These are phyloP conservation scores for Triticum turgidum DNA, from an alignment of 176 grass and related monocot species.

Conservation along the genomic window DNA sequence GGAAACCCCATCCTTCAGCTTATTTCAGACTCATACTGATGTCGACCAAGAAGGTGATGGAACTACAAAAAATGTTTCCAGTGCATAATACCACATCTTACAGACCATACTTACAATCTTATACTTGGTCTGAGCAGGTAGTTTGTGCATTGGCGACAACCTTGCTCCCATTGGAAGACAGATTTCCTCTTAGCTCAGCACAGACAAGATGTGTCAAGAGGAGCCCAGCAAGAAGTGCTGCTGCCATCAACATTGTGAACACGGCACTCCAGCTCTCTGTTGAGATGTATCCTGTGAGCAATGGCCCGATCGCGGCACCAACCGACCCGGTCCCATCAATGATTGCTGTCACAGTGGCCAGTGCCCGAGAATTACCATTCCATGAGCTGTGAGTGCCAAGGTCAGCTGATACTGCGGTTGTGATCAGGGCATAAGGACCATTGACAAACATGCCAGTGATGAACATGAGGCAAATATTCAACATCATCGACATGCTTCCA, in stretches of 20 bases:
- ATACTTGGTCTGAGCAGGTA: constrained; percentile 45
- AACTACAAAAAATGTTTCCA: constrained; percentile 36
- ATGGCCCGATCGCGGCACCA: constrained; percentile 69
- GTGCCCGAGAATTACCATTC: constrained; percentile 65
- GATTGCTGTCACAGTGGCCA: constrained; percentile 84
- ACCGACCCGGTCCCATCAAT: constrained; percentile 81
- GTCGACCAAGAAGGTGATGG: not conserved
- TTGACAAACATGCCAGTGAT: constrained; percentile 84
- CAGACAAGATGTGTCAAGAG: constrained; percentile 67
- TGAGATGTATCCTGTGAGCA: constrained; percentile 81
- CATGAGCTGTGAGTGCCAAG: constrained; percentile 77
- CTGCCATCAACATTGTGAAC: constrained; percentile 77
- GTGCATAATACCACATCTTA: not conserved
- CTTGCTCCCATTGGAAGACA: constrained; percentile 10
- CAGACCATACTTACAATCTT: constrained; percentile 20
- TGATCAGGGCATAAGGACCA: constrained; percentile 82
- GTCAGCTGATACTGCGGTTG: constrained; percentile 81
- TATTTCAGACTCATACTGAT: not conserved
- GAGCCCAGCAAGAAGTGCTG: constrained; percentile 74
- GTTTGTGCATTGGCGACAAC: not conserved
- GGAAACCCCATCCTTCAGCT: constrained; percentile 11
- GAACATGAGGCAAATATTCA: constrained; percentile 77
- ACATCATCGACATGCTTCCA: constrained; percentile 59
- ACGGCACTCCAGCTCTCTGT: constrained; percentile 64
- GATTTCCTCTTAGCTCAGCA: constrained; percentile 50